phyloP scores from a whole-genome alignment of 2,329 filamentous ascomycete genomes.

The Neoascochyta sp. region DNA sequence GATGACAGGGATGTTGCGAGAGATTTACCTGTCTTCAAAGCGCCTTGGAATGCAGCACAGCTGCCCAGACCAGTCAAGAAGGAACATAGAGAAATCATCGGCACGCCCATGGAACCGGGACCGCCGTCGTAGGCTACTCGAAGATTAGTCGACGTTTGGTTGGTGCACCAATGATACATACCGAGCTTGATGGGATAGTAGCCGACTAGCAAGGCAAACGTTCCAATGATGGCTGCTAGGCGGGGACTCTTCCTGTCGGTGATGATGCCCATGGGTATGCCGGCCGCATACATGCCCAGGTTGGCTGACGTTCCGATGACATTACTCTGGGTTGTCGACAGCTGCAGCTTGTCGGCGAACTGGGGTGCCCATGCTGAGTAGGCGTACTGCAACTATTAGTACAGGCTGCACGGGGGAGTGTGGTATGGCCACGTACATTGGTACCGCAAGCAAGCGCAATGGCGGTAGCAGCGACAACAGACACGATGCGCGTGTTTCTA shows the following conservation, averaged over 20 bases:
- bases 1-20: no score
- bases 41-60: slow-evolving; percentile 83
- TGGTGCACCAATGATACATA: slow-evolving; percentile 20
- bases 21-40: slow-evolving; percentile 66
- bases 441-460: slow-evolving; percentile 89
- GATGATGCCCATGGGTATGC: slow-evolving; percentile 83
- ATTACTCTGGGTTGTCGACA: slow-evolving; percentile 91
- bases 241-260: slow-evolving; percentile 80
- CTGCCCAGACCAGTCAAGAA: slow-evolving; percentile 85
- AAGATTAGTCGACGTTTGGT: slow-evolving; percentile 25
- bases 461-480: slow-evolving; percentile 77
- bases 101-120: slow-evolving; percentile 53
- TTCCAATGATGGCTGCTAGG: slow-evolving; percentile 71
- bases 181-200: slow-evolving; percentile 78
- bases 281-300: slow-evolving; percentile 88
- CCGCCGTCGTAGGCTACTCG: slow-evolving; percentile 68
- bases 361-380: slow-evolving; percentile 98
- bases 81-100: slow-evolving; percentile 72
- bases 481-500: slow-evolving; percentile 67
- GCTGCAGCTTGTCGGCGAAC: slow-evolving; percentile 79
- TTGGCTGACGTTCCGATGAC: slow-evolving; percentile 81
- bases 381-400: slow-evolving; percentile 67
- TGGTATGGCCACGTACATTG: slow-evolving; percentile 59
- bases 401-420: background rate
- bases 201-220: slow-evolving; percentile 67